Conservation (phyloP, 2,329 filamentous ascomycete genomes). For the Claviceps sorghi region DNA sequence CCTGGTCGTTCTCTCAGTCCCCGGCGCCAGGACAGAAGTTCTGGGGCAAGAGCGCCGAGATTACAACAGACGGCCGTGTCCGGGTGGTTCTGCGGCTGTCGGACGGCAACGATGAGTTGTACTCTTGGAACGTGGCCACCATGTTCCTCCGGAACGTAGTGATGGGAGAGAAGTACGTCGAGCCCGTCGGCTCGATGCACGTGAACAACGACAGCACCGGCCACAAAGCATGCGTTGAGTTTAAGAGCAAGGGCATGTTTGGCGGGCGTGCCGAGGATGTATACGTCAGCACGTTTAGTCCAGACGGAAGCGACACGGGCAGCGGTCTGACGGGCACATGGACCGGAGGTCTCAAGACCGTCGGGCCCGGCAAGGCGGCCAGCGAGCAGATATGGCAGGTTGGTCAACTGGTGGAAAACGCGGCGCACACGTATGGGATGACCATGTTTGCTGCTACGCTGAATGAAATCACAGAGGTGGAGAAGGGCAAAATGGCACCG, state of each 20-base stretch:
- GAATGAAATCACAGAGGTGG: conserved; percentile 75
- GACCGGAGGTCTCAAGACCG: conserved; percentile 59
- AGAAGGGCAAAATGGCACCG: conserved; percentile 56
- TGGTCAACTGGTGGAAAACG: conserved; percentile 63
- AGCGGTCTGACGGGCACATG: conserved; percentile 67
- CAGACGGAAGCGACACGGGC: conserved; percentile 49
- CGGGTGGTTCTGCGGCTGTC: conserved; percentile 55
- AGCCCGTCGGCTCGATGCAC: conserved; percentile 82
- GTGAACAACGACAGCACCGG: conserved; percentile 73
- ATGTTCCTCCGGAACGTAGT: conserved; percentile 93
- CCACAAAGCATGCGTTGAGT: conserved; percentile 71
- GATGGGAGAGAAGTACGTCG: conserved; percentile 94
- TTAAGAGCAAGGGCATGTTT: conserved; percentile 95
- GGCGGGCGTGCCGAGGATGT: conserved; percentile 88
- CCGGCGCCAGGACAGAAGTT: conserved; percentile 90
- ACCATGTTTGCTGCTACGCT: conserved; percentile 73
- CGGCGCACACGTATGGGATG: conserved; percentile 70
- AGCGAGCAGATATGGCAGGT: conserved; percentile 64
- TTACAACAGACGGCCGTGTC: conserved; percentile 81
- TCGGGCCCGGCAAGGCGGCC: conserved; percentile 44
- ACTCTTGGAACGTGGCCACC: conserved; percentile 77
- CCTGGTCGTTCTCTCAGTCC: conserved; percentile 79
- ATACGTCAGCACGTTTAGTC: conserved; percentile 55
- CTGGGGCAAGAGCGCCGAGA: conserved; percentile 93
- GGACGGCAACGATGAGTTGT: conserved; percentile 62